These are phyloP conservation scores for Plenodomus lindquistii DNA, from an alignment of 2,329 filamentous ascomycete genomes.

Conservation along the genomic window DNA sequence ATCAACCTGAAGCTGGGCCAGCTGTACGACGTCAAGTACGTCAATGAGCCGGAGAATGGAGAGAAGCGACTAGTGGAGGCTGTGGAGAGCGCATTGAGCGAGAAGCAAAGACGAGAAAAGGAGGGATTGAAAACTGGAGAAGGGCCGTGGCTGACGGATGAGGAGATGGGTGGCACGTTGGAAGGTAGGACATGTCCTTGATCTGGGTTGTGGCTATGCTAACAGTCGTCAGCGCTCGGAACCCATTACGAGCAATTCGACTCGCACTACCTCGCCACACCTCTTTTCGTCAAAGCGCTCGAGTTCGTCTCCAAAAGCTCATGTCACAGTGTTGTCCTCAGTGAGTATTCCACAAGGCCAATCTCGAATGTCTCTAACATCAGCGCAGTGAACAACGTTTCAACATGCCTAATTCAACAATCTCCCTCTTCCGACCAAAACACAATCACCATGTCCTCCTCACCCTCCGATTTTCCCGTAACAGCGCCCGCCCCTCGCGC, in stretches of 20 bases:
- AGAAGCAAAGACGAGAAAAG: slow-evolving; percentile 68
- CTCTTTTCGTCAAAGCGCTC: slow-evolving; percentile 84
- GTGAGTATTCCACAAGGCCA: slow-evolving; percentile 51
- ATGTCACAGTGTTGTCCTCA: slow-evolving; percentile 82
- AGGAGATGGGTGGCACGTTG: slow-evolving; percentile 73
- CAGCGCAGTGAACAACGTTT: slow-evolving; percentile 74
- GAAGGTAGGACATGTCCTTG: slow-evolving; percentile 58
- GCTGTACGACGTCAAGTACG: slow-evolving; percentile 75
- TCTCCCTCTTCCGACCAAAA: slow-evolving; percentile 40
- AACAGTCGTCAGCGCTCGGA: slow-evolving; percentile 64
- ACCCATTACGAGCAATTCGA: slow-evolving; percentile 74
- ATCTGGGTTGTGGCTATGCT: slow-evolving; percentile 7
- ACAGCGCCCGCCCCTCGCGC: slow-evolving; percentile 57
- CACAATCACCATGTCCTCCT: slow-evolving; percentile 32
- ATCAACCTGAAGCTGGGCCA: slow-evolving; percentile 84
- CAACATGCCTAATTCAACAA: slow-evolving; percentile 73
- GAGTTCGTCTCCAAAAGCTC: slow-evolving; percentile 64
- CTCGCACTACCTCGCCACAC: slow-evolving; percentile 79
- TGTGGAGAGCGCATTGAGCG: slow-evolving; percentile 76
- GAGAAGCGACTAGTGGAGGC: slow-evolving; percentile 79
- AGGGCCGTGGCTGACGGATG: slow-evolving; percentile 69
- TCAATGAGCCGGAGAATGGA: slow-evolving; percentile 73
- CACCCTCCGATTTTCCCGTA: slow-evolving; percentile 41
- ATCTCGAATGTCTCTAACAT: slow-evolving; percentile 8
- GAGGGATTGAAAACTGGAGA: slow-evolving; percentile 73